Evolutionary conservation across 768 basidiomycete genomes (phyloP), one percentile per base, ranked within the genome.

Genomic region (Mrakia hoshinonis): DNA sequence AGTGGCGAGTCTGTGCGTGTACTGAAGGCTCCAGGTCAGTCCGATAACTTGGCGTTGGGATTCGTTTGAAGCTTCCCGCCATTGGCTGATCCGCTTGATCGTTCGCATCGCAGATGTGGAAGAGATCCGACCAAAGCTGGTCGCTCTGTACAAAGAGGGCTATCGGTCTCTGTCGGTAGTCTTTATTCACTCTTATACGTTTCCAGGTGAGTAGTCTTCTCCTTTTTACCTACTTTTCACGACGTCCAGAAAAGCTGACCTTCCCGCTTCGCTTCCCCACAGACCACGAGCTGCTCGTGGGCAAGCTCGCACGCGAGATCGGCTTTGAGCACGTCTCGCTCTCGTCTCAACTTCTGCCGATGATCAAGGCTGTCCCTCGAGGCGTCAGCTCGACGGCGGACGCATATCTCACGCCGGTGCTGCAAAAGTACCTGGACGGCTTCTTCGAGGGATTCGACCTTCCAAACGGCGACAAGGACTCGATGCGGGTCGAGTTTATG

Each of bases 331-430:
- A 64, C 24, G 36, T 70, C 51, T 70, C 69, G 20, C 46, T 63
- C 26, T 70, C 69, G 18, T 70, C 69, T 22, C 69, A 64, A 36
- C 36, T 69, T 22, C 68, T 61, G 20, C 60, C 68, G 34, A 49
- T 51, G 12, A 68, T 68, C 67, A 68, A 68, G 54, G 67, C 67
- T 39, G 67, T 68, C 18, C 38, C 67, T n/a, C 67, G 67, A 29
- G 67, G 67, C 12, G 39, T 58, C 1, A 46, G 38, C 10, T 39
- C 67, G 2, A 58, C 55, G 6, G 58, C 58, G 22, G 58, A 61
- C 58, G 58, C 58, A 4, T 79, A 79, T 51, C 75, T 79, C 38
- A 77, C 76, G 18, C 78, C 78, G 1, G 61, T 69, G 0, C 51
- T 70, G 4, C 31, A n/a, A 24, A 34, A 51, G 46, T 70, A 70